Percentiles rank a stretch among this genome's conserved stretches.
These are phyloP conservation scores for Microsporum canis DNA, from an alignment of 2,329 filamentous ascomycete genomes.

Conservation along the genomic window DNA sequence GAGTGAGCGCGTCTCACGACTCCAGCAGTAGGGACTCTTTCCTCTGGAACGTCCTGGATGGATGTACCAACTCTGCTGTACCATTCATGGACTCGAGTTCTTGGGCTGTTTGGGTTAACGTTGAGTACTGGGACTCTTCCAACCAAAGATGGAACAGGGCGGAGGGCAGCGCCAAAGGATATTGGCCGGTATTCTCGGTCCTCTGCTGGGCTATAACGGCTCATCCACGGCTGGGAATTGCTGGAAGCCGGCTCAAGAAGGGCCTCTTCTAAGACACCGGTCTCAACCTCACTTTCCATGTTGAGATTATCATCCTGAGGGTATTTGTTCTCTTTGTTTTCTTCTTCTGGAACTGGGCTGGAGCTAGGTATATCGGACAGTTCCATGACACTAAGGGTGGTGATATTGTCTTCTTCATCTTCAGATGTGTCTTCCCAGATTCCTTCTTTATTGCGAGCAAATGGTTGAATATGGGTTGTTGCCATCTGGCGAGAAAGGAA, in stretches of 20 bases:
- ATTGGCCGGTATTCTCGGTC: background rate
- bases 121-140: background rate
- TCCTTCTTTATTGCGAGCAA: background rate
- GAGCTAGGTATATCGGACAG: background rate
- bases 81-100: slow-evolving; percentile 5
- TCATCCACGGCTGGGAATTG: background rate
- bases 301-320: background rate
- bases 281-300: background rate
- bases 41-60: background rate
- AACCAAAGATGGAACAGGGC: background rate
- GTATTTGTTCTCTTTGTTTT: slow-evolving; percentile 10
- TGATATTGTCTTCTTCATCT: background rate
- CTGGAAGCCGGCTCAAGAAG: background rate
- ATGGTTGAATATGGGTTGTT: background rate
- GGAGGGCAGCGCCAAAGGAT: slow-evolving; percentile 2
- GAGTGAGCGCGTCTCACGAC: background rate
- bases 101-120: background rate
- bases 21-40: background rate
- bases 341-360: background rate
- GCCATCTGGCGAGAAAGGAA: background rate
- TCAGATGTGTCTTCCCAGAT: slow-evolving; percentile 8
- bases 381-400: background rate
- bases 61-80: background rate
- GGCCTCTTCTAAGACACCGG: background rate
- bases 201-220: background rate